Conservation (phyloP, 75 land plant species). For the Picea sitchensis region DNA sequence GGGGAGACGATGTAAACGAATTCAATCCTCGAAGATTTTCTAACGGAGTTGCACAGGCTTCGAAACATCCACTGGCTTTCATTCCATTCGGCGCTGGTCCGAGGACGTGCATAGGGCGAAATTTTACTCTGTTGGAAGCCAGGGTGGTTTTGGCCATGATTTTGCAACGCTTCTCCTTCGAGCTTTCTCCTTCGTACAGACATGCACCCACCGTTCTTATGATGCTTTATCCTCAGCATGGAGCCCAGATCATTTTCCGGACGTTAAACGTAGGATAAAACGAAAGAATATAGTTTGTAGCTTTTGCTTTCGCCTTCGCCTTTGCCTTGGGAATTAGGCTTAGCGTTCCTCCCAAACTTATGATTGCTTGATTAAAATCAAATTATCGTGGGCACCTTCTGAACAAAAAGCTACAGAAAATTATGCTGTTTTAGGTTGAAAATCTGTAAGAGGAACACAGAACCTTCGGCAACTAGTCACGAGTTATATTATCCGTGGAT, state of each 20-base stretch:
- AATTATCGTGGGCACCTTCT: too few relatives aligned
- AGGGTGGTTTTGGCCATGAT: constrained; percentile 38
- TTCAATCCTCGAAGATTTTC: constrained; percentile 33
- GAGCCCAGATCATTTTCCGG: constrained; percentile 14
- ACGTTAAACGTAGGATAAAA: background rate
- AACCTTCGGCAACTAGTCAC: too few relatives aligned
- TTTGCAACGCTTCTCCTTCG: constrained; percentile 44
- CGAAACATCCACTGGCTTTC: constrained; percentile 28
- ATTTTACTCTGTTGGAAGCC: constrained; percentile 45
- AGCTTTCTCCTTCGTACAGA: constrained; percentile 31
- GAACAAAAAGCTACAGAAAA: too few relatives aligned
- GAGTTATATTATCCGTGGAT: too few relatives aligned
- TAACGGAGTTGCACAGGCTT: constrained; percentile 11
- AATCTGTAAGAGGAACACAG: too few relatives aligned
- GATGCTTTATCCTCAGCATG: constrained; percentile 15
- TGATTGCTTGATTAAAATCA: too few relatives aligned
- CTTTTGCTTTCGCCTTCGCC: too few relatives aligned
- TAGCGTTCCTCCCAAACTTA: too few relatives aligned
- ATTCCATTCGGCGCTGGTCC: constrained; percentile 58
- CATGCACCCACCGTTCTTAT: constrained; percentile 32
- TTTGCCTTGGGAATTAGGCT: too few relatives aligned
- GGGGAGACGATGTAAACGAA: constrained; percentile 36
- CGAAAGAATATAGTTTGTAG: too few relatives aligned
- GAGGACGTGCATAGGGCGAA: constrained; percentile 55
- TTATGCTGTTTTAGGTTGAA: too few relatives aligned